Evolutionary conservation across 345 rosid genomes (phyloP).

Genomic region (Brassica juncea): DNA sequence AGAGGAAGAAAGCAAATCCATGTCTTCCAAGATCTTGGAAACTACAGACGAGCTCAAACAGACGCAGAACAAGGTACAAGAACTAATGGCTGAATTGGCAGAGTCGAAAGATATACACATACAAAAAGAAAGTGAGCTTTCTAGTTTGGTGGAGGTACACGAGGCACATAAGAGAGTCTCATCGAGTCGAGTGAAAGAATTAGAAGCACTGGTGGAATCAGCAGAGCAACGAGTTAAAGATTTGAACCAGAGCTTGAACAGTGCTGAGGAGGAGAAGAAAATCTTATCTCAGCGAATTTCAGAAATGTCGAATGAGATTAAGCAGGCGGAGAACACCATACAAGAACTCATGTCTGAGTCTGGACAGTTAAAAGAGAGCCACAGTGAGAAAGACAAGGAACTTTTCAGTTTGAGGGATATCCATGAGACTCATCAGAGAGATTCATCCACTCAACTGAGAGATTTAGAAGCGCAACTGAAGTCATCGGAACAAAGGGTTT

Average conservation of each 20-base stretch:
- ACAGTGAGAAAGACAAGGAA: slow-evolving; percentile 63
- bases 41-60: slow-evolving; percentile 53
- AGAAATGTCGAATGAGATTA: slow-evolving; percentile 54
- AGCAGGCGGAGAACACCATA: slow-evolving; percentile 44
- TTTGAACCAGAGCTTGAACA: slow-evolving; percentile 47
- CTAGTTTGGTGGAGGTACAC: slow-evolving; percentile 44
- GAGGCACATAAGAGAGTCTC: slow-evolving; percentile 51
- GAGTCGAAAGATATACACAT: slow-evolving; percentile 46
- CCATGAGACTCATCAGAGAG: slow-evolving; percentile 55
- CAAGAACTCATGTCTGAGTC: slow-evolving; percentile 1
- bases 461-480: slow-evolving; percentile 42
- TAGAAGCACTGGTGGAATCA: slow-evolving; percentile 46
- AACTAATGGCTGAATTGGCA: slow-evolving; percentile 48
- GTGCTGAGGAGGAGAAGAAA: slow-evolving; percentile 56
- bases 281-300: slow-evolving; percentile 52
- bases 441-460: slow-evolving; percentile 47
- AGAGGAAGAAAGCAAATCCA: slow-evolving; percentile 58
- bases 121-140: slow-evolving; percentile 62
- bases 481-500: slow-evolving; percentile 54
- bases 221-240: slow-evolving; percentile 53
- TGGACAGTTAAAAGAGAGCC: slow-evolving; percentile 43
- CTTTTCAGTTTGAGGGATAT: slow-evolving; percentile 48
- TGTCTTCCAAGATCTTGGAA: slow-evolving; percentile 53
- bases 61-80: slow-evolving; percentile 48
- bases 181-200: slow-evolving; percentile 42